These are phyloP conservation scores for Leishmania guyanensis DNA, from an alignment of 208 protist species.

Conservation along the genomic window DNA sequence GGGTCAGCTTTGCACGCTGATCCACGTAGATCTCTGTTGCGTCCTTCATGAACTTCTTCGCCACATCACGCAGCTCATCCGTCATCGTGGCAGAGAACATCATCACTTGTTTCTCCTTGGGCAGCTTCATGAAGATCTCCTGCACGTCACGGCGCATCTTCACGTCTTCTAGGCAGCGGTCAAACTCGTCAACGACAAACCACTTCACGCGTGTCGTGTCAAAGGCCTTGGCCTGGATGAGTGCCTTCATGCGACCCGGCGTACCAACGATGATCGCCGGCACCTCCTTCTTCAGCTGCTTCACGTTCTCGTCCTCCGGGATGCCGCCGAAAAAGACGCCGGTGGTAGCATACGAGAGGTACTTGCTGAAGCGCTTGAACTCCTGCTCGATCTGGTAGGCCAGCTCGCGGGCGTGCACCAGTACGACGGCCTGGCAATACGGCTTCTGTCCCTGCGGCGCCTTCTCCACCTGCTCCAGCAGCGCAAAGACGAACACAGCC, in stretches of 20 bases:
- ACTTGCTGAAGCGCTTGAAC: conserved; percentile 98
- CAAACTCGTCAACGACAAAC: conserved; percentile 99
- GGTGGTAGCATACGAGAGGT: conserved; percentile 94
- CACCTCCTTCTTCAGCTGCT: conserved; percentile 82
- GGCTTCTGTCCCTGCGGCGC: conserved; percentile 79
- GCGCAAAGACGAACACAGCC: conserved; percentile 99
- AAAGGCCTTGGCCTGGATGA: conserved; percentile 93
- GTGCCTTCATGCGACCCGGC: conserved; percentile 95
- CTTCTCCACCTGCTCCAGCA: conserved; percentile 97
- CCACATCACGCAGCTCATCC: conserved; percentile 93
- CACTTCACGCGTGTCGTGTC: conserved; percentile 95
- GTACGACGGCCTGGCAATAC: conserved; percentile 90
- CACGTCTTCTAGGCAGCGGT: conserved; percentile 96
- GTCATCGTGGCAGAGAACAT: conserved; percentile 99
- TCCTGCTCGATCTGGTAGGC: conserved; percentile 99
- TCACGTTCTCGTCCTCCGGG: conserved; percentile 87
- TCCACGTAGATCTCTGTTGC: conserved; percentile 98
- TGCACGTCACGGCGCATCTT: conserved; percentile 98
- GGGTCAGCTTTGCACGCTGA: conserved; percentile 98
- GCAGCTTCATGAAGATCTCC: conserved; percentile 97
- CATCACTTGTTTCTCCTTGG: conserved; percentile 99
- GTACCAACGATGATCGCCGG: conserved; percentile 98
- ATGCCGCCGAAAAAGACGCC: conserved; percentile 98
- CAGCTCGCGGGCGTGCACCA: conserved; percentile 98
- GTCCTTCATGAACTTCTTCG: conserved; percentile 98